Conservation (phyloP, 805 yeast genomes). For the Cyberlindnera mrakii region DNA sequence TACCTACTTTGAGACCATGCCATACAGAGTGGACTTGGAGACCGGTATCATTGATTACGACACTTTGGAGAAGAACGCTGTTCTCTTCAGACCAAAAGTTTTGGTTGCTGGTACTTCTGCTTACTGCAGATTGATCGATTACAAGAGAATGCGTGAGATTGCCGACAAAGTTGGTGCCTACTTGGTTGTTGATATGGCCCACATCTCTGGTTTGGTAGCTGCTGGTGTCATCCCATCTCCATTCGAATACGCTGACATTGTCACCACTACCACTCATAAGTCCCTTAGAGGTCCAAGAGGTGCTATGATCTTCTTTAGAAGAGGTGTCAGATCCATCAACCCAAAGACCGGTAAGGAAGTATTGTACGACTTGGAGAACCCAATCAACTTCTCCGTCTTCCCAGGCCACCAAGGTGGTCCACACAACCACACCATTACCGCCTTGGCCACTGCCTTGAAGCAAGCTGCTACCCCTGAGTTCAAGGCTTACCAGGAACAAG, state of each 20-base stretch:
- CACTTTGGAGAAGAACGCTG: constrained; percentile 84
- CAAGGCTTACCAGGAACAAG: constrained; percentile 83
- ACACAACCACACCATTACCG: constrained; percentile 98
- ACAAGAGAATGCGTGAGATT: constrained; percentile 91
- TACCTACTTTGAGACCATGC: constrained; percentile 97
- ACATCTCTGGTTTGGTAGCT: constrained; percentile 91
- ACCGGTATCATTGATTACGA: constrained; percentile 97
- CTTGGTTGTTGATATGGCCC: constrained; percentile 96
- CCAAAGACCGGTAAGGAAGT: constrained; percentile 91
- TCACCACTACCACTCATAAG: constrained; percentile 98
- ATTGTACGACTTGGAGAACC: constrained; percentile 84
- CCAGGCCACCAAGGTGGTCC: constrained; percentile 99
- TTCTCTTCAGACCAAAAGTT: constrained; percentile 91
- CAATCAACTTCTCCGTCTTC: constrained; percentile 97
- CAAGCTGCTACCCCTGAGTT: constrained; percentile 91
- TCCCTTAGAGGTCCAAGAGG: constrained; percentile 99
- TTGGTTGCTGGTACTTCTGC: constrained; percentile 98
- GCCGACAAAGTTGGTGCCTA: constrained; percentile 98
- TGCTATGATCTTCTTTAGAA: constrained; percentile 98
- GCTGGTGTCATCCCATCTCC: constrained; percentile 96
- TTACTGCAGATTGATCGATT: constrained; percentile 93
- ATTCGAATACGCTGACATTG: constrained; percentile 94
- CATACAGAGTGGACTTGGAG: constrained; percentile 85
- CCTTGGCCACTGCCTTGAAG: constrained; percentile 92
- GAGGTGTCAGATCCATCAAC: constrained; percentile 82